Evolutionary conservation across 148 eudicot genomes (phyloP).

Genomic region (Oxyria digyna): DNA sequence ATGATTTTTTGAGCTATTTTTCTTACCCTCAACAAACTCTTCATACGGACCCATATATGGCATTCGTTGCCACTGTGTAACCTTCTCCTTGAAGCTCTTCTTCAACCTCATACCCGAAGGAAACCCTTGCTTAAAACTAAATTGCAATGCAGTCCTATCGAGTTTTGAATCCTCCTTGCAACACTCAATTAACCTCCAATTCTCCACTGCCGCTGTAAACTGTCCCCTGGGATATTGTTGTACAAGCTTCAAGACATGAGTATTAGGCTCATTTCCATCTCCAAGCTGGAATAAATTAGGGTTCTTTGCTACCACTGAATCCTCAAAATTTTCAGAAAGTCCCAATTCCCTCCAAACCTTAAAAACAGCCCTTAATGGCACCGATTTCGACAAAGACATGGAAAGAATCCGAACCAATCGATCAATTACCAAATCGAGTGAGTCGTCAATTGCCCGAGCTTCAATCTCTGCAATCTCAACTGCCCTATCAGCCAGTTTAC

Average conservation of each 20-base stretch:
- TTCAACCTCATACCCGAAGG: slow-evolving; percentile 83
- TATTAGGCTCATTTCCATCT: slow-evolving; percentile 60
- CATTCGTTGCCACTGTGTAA: slow-evolving; percentile 71
- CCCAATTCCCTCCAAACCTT: slow-evolving; percentile 89
- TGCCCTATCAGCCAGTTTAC: slow-evolving; percentile 34
- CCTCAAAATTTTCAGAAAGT: slow-evolving; percentile 87
- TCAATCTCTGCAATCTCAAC: slow-evolving; percentile 29
- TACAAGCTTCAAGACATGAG: slow-evolving; percentile 59
- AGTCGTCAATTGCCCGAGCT: slow-evolving; percentile 28
- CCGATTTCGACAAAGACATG: slow-evolving; percentile 38
- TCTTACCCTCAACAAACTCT: slow-evolving; percentile 29
- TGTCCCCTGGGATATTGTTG: slow-evolving; percentile 19
- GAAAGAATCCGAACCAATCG: slow-evolving; percentile 58
- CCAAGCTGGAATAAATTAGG: slow-evolving; percentile 42
- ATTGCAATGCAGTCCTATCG: slow-evolving; percentile 50
- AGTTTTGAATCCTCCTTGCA: slow-evolving; percentile 53
- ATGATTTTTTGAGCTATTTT: slow-evolving; percentile 33
- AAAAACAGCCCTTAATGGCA: slow-evolving; percentile 72
- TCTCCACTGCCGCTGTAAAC: slow-evolving; percentile 50
- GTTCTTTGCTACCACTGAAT: slow-evolving; percentile 49
- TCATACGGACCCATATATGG: slow-evolving; percentile 75
- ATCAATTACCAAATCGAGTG: slow-evolving; percentile 30
- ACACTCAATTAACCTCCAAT: slow-evolving; percentile 75
- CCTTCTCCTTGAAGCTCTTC: slow-evolving; percentile 59
- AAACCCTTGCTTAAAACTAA: slow-evolving; percentile 70